A percentile compares a stretch with the other conserved stretches of the same genome.
phyloP scores from a whole-genome alignment of 805 yeast species.

The Candida methanosorbosa region DNA sequence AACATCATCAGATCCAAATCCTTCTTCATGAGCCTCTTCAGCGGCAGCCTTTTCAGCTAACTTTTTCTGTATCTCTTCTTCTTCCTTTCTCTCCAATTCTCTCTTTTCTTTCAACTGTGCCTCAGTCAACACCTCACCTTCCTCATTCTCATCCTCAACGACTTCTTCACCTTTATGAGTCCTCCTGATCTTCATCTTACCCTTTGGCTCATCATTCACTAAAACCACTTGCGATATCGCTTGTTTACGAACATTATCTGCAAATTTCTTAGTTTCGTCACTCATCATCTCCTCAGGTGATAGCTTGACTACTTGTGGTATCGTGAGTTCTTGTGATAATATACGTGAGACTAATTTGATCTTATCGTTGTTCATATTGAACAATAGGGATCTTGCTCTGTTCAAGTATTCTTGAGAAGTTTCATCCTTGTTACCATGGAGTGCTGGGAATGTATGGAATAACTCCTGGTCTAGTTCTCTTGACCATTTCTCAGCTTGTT shows the following conservation, averaged over 20 bases:
- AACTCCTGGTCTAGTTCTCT: conserved; percentile 43
- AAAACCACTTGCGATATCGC: conserved; percentile 62
- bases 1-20: background rate
- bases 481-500: conserved; percentile 17
- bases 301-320: conserved; percentile 52
- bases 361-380: conserved; percentile 49
- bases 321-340: conserved; percentile 41
- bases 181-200: conserved; percentile 57
- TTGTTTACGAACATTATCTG: conserved; percentile 63
- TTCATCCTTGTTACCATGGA: conserved; percentile 5
- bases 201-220: conserved; percentile 32
- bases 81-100: conserved; percentile 1
- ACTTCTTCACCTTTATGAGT: conserved; percentile 87
- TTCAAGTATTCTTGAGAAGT: conserved; percentile 42
- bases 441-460: conserved; percentile 15
- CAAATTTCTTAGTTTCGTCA: conserved; percentile 66
- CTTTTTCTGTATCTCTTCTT: conserved; percentile 1
- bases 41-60: conserved; percentile 7
- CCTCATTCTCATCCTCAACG: conserved; percentile 28
- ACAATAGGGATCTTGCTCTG: conserved; percentile 57
- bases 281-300: conserved; percentile 62
- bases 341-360: conserved; percentile 54
- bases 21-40: conserved; percentile 2
- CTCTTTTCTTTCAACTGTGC: conserved; percentile 4
- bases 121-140: background rate